Percentiles rank a stretch among this genome's conserved stretches.
phyloP scores from a whole-genome alignment of 75 land plant species.

The Sequoiadendron giganteum region DNA sequence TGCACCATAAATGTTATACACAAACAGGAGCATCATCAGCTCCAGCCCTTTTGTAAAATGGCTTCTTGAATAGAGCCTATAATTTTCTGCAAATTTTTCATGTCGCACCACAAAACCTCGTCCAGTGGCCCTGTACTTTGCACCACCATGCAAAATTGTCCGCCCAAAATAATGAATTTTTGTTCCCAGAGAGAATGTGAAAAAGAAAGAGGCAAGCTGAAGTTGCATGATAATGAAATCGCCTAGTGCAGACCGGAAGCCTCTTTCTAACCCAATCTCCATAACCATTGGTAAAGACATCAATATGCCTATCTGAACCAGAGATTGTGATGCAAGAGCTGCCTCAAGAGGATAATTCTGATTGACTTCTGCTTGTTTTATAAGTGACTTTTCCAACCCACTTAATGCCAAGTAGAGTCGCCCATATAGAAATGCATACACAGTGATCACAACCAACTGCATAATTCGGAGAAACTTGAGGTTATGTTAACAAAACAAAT shows the following conservation, averaged over 20 bases:
- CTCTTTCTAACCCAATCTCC: slow-evolving; percentile 71
- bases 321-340: slow-evolving; percentile 61
- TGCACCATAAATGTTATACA: slow-evolving; percentile 60
- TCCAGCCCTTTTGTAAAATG: slow-evolving; percentile 92
- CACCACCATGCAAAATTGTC: slow-evolving; percentile 96
- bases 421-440: slow-evolving; percentile 87
- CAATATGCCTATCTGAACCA: slow-evolving; percentile 59
- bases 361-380: slow-evolving; percentile 37
- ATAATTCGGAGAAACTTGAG: background rate
- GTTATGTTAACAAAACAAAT: background rate
- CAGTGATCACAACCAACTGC: slow-evolving; percentile 86
- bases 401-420: slow-evolving; percentile 82
- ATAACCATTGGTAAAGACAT: slow-evolving; percentile 72
- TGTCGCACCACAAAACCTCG: slow-evolving; percentile 97
- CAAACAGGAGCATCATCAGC: slow-evolving; percentile 73
- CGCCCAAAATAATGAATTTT: slow-evolving; percentile 90
- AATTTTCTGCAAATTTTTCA: slow-evolving; percentile 93
- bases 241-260: slow-evolving; percentile 60
- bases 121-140: slow-evolving; percentile 88
- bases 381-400: slow-evolving; percentile 76
- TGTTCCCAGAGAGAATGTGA: slow-evolving; percentile 92
- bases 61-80: slow-evolving; percentile 88
- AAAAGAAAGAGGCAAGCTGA: slow-evolving; percentile 88
- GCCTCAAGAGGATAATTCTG: slow-evolving; percentile 64
- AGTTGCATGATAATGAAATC: slow-evolving; percentile 78